A percentile compares a stretch with the other conserved stretches of the same genome.
phyloP scores from a whole-genome alignment of 2,329 filamentous ascomycete genomes.

The Aspergillus sp. region DNA sequence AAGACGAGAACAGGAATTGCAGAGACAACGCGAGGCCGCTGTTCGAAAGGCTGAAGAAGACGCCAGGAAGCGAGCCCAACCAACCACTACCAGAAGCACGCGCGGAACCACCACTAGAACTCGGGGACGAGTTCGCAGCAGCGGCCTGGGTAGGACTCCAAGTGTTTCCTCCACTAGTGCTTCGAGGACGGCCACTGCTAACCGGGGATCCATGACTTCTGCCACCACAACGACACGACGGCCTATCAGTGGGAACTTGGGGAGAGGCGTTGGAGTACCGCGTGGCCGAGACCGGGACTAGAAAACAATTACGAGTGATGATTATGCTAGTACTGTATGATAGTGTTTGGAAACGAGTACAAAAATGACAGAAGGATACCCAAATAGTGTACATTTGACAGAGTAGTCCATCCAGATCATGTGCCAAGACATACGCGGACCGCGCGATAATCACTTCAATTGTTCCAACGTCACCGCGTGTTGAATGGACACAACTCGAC shows the following conservation, averaged over 20 bases:
- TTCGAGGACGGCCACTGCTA: conserved; percentile 22
- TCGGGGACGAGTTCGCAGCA: conserved; percentile 26
- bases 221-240: conserved; percentile 28
- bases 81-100: conserved; percentile 24
- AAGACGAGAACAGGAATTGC: conserved; percentile 67
- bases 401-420: conserved; percentile 4
- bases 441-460: conserved; percentile 1
- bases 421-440: conserved; percentile 14
- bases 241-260: conserved; percentile 30
- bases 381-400: conserved; percentile 2
- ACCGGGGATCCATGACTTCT: conserved; percentile 15
- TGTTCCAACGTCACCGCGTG: conserved; percentile 1
- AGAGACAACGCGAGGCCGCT: conserved; percentile 65
- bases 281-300: conserved; percentile 28
- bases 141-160: conserved; percentile 29
- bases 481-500: neutral
- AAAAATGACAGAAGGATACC: conserved; percentile 16
- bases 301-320: neutral
- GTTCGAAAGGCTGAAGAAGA: conserved; percentile 45
- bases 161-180: conserved; percentile 22
- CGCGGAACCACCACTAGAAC: conserved; percentile 19
- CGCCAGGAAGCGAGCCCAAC: conserved; percentile 31
- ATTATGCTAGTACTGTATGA: conserved; percentile 10
- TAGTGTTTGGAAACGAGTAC: conserved; percentile 8
- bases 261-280: conserved; percentile 28